Base-by-base conservation (phyloP, 2,329 filamentous ascomycete genomes). In the Colletotrichum tabaci region DNA sequence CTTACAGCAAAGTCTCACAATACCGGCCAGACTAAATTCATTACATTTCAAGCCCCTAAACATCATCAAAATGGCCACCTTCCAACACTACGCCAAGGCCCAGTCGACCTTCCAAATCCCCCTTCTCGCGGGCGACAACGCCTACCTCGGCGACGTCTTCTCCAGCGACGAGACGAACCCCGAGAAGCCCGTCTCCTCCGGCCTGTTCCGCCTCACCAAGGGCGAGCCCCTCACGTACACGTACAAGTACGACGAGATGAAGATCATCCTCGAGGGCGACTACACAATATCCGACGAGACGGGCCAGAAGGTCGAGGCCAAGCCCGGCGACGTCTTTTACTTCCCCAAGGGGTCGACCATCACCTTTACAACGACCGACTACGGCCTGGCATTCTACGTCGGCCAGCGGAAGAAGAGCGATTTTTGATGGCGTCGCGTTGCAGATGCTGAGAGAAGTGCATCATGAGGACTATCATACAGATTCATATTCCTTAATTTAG, bases 211-310 rank as follows among this genome's bases (percentile, higher is more conserved):
- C 15, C 84, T 93, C 13, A 90, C 92, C 76, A 91, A 91, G 75
- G 91, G 91, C 75, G 89, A 89, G 4, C 89, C 90, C 2, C 85
- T 93, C 21, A 89, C 90, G 10, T 93, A 93, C 83, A 89, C 87
- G 42, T 93, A 93, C 81, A 89, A 85, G 50, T 93, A 93, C 80
- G 88, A 93, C 77, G 91, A 93, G 84, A 92, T 92, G 88, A 93
- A 93, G 84, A 91, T 93, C 77, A 91, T 93, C 74, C 81, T 93
- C 12, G 91, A 93, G 76, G 91, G 91, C 16, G 85, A 88, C 74
- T 92, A 90, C 77, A 87, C 89, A 73, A 92, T 93, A 76, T 84
- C 84, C 40, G 91, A 93, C 74, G 87, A 88, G 78, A 88, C 88
- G 2, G 91, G 90, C 47, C 82, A 86, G 74, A 87, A 86, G 74